phyloP scores from a whole-genome alignment of 176 grass and related monocot species.

The Oryza officinalis region DNA sequence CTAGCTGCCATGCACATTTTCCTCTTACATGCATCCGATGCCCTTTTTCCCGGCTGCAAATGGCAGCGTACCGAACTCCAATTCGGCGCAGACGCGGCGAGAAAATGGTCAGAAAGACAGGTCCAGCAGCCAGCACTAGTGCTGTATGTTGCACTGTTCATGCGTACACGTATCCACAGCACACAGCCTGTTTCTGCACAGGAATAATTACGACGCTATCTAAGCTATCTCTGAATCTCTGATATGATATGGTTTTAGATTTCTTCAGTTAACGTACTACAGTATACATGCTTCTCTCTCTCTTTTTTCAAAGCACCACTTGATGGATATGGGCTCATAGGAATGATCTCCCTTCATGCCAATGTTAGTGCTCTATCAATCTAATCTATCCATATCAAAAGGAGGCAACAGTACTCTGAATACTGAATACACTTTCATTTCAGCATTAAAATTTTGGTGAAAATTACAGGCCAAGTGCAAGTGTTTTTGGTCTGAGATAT shows the following conservation, averaged over 20 bases:
- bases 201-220: slow-evolving; percentile 25
- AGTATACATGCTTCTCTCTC: background rate
- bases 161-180: background rate
- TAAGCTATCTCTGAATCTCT: background rate
- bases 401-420: background rate
- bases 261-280: background rate
- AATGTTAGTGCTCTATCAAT: background rate
- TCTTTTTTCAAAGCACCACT: background rate
- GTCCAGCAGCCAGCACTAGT: background rate
- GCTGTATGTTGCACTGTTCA: background rate
- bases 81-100: slow-evolving; percentile 32
- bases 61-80: slow-evolving; percentile 46
- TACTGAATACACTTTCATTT: background rate
- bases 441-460: background rate
- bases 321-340: background rate
- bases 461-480: background rate
- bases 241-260: background rate
- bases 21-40: background rate
- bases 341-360: background rate
- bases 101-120: slow-evolving; percentile 28
- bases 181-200: background rate
- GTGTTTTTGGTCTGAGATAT: background rate
- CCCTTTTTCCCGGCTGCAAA: background rate
- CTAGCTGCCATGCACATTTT: background rate
- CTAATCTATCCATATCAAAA: background rate